phyloP scores from a whole-genome alignment of 176 grass and related monocot species.

The Tillandsia fasciculata region DNA sequence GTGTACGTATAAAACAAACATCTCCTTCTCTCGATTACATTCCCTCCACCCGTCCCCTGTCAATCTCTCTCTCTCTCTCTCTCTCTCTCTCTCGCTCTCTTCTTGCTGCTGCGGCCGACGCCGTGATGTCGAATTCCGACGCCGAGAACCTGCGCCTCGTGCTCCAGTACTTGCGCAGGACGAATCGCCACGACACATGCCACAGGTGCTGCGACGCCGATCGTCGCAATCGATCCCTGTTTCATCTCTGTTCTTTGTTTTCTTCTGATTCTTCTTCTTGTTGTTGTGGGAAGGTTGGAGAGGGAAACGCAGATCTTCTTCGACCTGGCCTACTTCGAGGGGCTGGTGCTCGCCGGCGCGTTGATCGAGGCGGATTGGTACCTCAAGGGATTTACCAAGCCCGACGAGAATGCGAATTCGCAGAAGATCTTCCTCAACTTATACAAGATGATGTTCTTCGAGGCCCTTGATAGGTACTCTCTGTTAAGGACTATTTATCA shows the following conservation, averaged over 20 bases:
- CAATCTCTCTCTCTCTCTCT: no score
- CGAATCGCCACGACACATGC: constrained; percentile 1
- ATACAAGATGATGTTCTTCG: constrained; percentile 22
- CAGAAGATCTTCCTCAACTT: constrained; percentile 23
- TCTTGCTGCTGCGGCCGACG: not conserved
- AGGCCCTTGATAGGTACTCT: constrained; percentile 15
- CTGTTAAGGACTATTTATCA: no score
- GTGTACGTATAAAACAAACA: constrained; percentile 1
- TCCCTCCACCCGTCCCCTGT: not conserved
- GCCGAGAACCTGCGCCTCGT: not conserved
- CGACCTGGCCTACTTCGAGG: constrained; percentile 23
- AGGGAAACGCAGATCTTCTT: constrained; percentile 27
- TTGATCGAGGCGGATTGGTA: constrained; percentile 24
- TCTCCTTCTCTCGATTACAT: not conserved
- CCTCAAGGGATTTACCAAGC: constrained; percentile 23
- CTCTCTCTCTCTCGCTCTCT: constrained; percentile 1
- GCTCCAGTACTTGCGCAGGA: not conserved
- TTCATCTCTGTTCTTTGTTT: not conserved
- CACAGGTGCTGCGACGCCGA: constrained; percentile 1
- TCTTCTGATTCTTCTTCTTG: not conserved
- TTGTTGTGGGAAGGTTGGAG: constrained; percentile 16
- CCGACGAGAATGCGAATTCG: constrained; percentile 12
- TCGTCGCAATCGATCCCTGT: not conserved
- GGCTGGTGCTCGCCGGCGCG: constrained; percentile 11
- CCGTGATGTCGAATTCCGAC: not conserved